These are phyloP conservation scores for Paramecium sexaurelia DNA, from an alignment of 73 alveolate genomes.

Conservation along the genomic window DNA sequence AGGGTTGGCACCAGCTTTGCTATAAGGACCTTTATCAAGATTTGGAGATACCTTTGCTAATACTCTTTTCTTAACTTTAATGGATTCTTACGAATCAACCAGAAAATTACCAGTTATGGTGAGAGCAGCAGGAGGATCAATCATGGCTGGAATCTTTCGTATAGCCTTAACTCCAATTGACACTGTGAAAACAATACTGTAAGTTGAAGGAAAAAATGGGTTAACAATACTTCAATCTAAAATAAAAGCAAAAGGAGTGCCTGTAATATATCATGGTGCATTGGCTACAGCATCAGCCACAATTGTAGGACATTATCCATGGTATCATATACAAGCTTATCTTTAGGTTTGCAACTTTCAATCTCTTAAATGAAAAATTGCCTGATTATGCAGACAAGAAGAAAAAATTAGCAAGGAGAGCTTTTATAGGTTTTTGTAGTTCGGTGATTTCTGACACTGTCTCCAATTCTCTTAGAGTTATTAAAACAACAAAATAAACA, in stretches of 20 bases:
- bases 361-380: conserved; percentile 75
- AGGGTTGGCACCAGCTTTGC: conserved; percentile 73
- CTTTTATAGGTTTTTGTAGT: conserved; percentile 78
- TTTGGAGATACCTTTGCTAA: conserved; percentile 84
- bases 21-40: conserved; percentile 78
- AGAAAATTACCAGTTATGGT: conserved; percentile 75
- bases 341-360: conserved; percentile 73
- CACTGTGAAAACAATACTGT: conserved; percentile 75
- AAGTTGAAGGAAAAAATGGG: conserved; percentile 79
- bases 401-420: conserved; percentile 74
- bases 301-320: conserved; percentile 86
- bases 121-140: conserved; percentile 75
- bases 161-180: conserved; percentile 74
- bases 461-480: conserved; percentile 79
- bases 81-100: conserved; percentile 65
- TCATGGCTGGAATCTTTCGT: conserved; percentile 76
- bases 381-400: conserved; percentile 73
- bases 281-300: conserved; percentile 79
- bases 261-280: conserved; percentile 80
- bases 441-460: conserved; percentile 73
- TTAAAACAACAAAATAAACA: conserved; percentile 82
- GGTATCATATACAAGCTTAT: conserved; percentile 2
- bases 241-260: conserved; percentile 70
- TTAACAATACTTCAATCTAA: conserved; percentile 58
- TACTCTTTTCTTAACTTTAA: conserved; percentile 67